These are phyloP conservation scores for Penicillium steckii DNA, from an alignment of 495 filamentous ascomycete species.

Conservation along the genomic window DNA sequence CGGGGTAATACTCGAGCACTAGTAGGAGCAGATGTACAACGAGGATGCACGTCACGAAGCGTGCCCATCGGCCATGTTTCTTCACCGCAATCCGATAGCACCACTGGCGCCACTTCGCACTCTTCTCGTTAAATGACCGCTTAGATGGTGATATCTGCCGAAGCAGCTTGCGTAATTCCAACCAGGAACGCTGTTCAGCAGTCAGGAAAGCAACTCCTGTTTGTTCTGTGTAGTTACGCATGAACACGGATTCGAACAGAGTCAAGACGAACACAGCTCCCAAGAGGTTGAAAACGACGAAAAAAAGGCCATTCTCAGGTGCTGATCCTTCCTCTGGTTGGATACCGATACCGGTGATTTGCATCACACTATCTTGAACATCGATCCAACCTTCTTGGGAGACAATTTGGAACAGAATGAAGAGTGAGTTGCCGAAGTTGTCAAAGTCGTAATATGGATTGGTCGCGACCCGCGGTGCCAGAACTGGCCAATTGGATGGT, in stretches of 20 bases:
- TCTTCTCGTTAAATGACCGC: conserved; percentile 69
- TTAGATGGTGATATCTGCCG: conserved; percentile 94
- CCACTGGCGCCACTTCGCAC: conserved; percentile 80
- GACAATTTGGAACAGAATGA: conserved; percentile 98
- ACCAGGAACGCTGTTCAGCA: conserved; percentile 94
- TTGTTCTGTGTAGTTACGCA: conserved; percentile 99
- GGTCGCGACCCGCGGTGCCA: conserved; percentile 73
- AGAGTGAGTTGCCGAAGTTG: conserved; percentile 85
- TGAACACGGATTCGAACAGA: conserved; percentile 98
- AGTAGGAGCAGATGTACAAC: conserved; percentile 81
- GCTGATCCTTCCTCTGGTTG: conserved; percentile 68
- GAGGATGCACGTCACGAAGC: conserved; percentile 72
- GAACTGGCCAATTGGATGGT: conserved; percentile 78
- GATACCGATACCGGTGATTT: conserved; percentile 69
- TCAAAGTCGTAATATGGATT: conserved; percentile 94
- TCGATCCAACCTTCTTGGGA: conserved; percentile 97
- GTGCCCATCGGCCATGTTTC: conserved; percentile 92
- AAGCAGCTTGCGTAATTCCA: conserved; percentile 90
- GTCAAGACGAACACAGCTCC: conserved; percentile 97
- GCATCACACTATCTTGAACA: conserved; percentile 80
- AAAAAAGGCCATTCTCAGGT: conserved; percentile 88
- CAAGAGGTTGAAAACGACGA: conserved; percentile 94
- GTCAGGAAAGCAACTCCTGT: conserved; percentile 97
- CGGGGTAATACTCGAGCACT: conserved; percentile 80
- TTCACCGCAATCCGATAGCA: conserved; percentile 92